Conservation (phyloP, 2,329 filamentous ascomycete species). For the Epichloe scottii region DNA sequence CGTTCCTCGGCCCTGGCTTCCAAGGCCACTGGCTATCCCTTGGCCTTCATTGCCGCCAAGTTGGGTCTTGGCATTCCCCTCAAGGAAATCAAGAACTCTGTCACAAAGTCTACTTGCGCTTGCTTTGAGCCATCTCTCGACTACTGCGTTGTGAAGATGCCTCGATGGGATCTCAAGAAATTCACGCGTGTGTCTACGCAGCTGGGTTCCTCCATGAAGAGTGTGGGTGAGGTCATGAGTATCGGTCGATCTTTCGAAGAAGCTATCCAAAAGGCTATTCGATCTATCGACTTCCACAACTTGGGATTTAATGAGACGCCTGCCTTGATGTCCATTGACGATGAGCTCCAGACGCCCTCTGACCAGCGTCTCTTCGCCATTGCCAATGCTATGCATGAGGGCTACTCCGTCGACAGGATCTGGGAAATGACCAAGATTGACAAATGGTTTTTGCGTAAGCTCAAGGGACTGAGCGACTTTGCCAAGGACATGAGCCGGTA, state of each 20-base stretch:
- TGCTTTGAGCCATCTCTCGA: conserved; percentile 98
- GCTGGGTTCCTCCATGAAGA: conserved; percentile 98
- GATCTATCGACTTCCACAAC: conserved; percentile 89
- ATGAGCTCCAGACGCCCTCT: conserved; percentile 91
- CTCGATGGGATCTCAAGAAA: conserved; percentile 97
- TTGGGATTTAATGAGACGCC: conserved; percentile 86
- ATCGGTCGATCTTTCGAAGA: conserved; percentile 96
- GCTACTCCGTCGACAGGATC: conserved; percentile 91
- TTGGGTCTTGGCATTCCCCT: conserved; percentile 87
- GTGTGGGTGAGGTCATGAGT: conserved; percentile 97
- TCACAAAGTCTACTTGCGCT: conserved; percentile 89
- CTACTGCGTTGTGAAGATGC: conserved; percentile 98
- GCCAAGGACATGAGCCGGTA: conserved; percentile 64
- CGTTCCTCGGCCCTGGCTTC: conserved; percentile 91
- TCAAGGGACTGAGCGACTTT: conserved; percentile 86
- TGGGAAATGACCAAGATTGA: conserved; percentile 98
- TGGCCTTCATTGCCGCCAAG: conserved; percentile 95
- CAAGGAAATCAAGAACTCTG: conserved; percentile 92
- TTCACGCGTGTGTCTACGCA: conserved; percentile 94
- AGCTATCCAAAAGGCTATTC: conserved; percentile 95
- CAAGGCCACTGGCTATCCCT: conserved; percentile 90
- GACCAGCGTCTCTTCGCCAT: conserved; percentile 96
- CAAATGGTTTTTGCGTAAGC: conserved; percentile 91
- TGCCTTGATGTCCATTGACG: conserved; percentile 89
- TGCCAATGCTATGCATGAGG: conserved; percentile 90